A percentile compares a stretch with the other conserved stretches of the same genome.
Evolutionary conservation across 23 red algal species (phyloP).

Genomic region (Rhodosorus marinus): DNA sequence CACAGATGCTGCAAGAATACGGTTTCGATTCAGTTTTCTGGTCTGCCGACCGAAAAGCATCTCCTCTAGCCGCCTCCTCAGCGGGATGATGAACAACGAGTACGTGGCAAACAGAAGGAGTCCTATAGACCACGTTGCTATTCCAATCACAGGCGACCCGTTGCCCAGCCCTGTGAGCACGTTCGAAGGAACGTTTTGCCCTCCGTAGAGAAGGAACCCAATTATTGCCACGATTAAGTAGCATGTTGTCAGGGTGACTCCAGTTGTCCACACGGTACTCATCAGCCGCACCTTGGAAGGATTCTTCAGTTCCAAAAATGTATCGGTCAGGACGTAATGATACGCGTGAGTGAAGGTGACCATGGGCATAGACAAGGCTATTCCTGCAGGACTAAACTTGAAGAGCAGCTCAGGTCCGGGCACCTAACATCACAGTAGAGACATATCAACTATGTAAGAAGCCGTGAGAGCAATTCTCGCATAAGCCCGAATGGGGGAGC

Average conservation of each 20-base stretch:
- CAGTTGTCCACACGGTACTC: constrained; percentile 11
- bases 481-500: no score
- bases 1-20: constrained; percentile 10
- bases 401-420: background rate
- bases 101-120: constrained; percentile 41
- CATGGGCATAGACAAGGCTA: constrained; percentile 33
- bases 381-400: constrained; percentile 1
- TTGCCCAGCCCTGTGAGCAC: constrained; percentile 19
- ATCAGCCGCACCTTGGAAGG: constrained; percentile 27
- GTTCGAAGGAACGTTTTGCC: constrained; percentile 23
- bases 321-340: constrained; percentile 69
- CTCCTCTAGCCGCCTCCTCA: constrained; percentile 37
- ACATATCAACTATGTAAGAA: no score
- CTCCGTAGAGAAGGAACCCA: constrained; percentile 27
- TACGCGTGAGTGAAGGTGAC: constrained; percentile 53
- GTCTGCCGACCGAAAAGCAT: constrained; percentile 10
- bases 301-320: constrained; percentile 29
- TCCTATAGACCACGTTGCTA: constrained; percentile 43
- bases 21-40: constrained; percentile 5
- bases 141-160: constrained; percentile 15
- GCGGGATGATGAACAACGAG: constrained; percentile 62
- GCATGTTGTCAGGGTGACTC: constrained; percentile 26
- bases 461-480: no score
- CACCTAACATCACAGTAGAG: no score
- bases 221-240: constrained; percentile 37